Conservation (phyloP, 768 basidiomycete species). For the Lactifluus hygrophoroides region DNA sequence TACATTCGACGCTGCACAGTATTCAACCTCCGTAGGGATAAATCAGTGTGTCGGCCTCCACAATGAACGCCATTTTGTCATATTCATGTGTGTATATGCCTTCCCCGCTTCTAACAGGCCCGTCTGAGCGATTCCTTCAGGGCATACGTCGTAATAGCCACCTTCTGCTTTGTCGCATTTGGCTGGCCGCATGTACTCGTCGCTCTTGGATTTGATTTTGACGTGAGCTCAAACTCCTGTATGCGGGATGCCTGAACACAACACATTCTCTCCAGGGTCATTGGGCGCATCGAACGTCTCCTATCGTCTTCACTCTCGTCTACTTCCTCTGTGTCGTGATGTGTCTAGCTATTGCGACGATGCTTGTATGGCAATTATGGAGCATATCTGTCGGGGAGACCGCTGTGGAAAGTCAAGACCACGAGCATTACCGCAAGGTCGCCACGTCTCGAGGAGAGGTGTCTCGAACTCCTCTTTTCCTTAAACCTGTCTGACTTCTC, state of each 20-base stretch:
- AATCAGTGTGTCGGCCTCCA: slow-evolving; percentile 96
- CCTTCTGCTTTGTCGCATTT: slow-evolving; percentile 48
- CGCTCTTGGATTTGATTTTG: slow-evolving; percentile 46
- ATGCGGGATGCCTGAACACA: background rate
- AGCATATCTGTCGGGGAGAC: slow-evolving; percentile 72
- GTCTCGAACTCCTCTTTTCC: background rate
- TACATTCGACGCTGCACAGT: background rate
- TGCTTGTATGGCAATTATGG: slow-evolving; percentile 68
- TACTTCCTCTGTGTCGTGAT: slow-evolving; percentile 74
- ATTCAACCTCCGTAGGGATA: slow-evolving; percentile 53
- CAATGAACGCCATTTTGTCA: slow-evolving; percentile 92
- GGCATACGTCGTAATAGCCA: slow-evolving; percentile 69
- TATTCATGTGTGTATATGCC: slow-evolving; percentile 69
- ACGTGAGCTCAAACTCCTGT: slow-evolving; percentile 29
- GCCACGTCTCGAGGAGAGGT: slow-evolving; percentile 68
- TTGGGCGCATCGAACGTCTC: slow-evolving; percentile 44
- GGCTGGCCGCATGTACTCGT: slow-evolving; percentile 56
- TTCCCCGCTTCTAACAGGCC: background rate
- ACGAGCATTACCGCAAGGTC: slow-evolving; percentile 62
- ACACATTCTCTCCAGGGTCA: slow-evolving; percentile 15
- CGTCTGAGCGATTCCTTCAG: slow-evolving; percentile 30
- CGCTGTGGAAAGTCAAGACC: slow-evolving; percentile 83
- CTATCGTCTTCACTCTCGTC: slow-evolving; percentile 57
- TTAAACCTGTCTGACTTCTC: background rate
- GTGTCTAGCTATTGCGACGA: slow-evolving; percentile 61